Base-by-base conservation (phyloP, 805 yeast genomes). In the Cyberlindnera mycetangii region DNA sequence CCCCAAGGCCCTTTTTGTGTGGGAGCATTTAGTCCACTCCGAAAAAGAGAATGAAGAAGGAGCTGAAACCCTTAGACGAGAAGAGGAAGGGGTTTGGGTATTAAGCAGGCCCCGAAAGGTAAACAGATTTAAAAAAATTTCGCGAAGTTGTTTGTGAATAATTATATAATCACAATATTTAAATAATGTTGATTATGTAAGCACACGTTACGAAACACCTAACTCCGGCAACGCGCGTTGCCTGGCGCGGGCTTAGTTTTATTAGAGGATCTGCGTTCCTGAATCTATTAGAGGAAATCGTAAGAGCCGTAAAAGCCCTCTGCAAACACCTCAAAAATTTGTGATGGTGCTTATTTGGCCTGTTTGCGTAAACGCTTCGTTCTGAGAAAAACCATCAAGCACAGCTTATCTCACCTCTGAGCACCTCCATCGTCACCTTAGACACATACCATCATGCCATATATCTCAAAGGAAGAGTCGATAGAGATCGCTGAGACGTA, bases 1-100 rank as follows among this genome's bases (percentile, higher is more conserved):
- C 62, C 2, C 78, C 78, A 15, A 67, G 56, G 7, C 71, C 72
- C 22, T 58, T 50, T 43, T 65, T 72, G 15, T 66, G 64, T 40
- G 76, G 75, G 73, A 74, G 70, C 58, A 56, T 55, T 21, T 8
- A 8, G 18, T 17, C 14, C 7, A 24, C 9, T 22, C 17, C 17
- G 7, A 16, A 10, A 16, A 32, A 7, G 20, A 32, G 7, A 16
- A 16, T 16, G 7, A 7, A 32, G 18, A 16, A 12, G 15, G 17
- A 32, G 12, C 15, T 18, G n/a, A 30, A 8, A 30, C 9, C n/a
- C n/a, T 25, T 25, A 7, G 12, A 12, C 10, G 28, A 25, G 28
- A 25, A 10, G 12, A 25, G 28, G n/a, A n/a, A n/a, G n/a, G n/a
- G n/a, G n/a, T n/a, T n/a, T n/a, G n/a, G n/a, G n/a, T n/a, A n/a